Evolutionary conservation across 2,329 filamentous ascomycete genomes (phyloP).

Genomic region (Sphaceloma murrayae): DNA sequence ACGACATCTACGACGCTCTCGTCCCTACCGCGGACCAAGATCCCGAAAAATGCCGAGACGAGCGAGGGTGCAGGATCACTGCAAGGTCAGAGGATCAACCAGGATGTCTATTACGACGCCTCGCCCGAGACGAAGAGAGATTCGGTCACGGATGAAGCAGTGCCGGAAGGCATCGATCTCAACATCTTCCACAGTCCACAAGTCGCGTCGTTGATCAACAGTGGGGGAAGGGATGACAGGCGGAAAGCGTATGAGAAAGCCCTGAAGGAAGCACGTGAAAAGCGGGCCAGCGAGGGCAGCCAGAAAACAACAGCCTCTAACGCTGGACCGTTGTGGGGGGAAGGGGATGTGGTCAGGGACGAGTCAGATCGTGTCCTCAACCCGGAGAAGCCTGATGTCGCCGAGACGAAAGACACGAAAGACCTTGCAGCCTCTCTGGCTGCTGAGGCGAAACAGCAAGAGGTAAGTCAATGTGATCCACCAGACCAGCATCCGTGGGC

Average conservation of each 20-base stretch:
- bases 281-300: not conserved
- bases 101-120: slow-evolving; percentile 45
- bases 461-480: slow-evolving; percentile 19
- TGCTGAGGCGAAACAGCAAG: slow-evolving; percentile 39
- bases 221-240: slow-evolving; percentile 18
- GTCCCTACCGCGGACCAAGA: slow-evolving; percentile 45
- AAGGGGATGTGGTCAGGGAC: slow-evolving; percentile 6
- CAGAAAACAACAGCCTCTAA: not conserved
- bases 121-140: slow-evolving; percentile 24
- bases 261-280: slow-evolving; percentile 26
- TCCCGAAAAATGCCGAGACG: slow-evolving; percentile 43
- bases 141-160: slow-evolving; percentile 30
- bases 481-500: not conserved
- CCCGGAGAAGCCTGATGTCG: slow-evolving; percentile 19
- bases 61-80: slow-evolving; percentile 37
- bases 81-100: slow-evolving; percentile 39
- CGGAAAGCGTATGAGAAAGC: slow-evolving; percentile 20
- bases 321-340: slow-evolving; percentile 6
- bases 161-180: slow-evolving; percentile 50
- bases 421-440: slow-evolving; percentile 29
- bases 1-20: slow-evolving; percentile 41
- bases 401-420: slow-evolving; percentile 18
- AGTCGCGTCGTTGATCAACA: slow-evolving; percentile 17
- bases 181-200: slow-evolving; percentile 52
- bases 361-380: slow-evolving; percentile 7